Conservation (phyloP, 495 filamentous ascomycete species). For the Choiromyces venosus region DNA sequence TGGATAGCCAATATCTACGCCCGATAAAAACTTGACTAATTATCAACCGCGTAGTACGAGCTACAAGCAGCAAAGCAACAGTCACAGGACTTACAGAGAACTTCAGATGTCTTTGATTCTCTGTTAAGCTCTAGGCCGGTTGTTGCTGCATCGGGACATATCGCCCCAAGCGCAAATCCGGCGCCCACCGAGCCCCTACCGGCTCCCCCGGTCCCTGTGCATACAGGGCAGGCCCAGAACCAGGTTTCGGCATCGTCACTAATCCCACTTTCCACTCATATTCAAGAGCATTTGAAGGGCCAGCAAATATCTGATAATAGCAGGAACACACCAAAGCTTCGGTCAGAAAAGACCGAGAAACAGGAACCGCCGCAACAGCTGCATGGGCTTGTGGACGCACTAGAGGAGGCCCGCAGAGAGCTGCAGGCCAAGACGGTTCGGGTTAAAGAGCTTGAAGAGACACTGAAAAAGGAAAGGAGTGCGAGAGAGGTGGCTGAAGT, state of each 20-base stretch:
- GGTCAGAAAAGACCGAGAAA: constrained; percentile 31
- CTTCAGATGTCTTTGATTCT: constrained; percentile 70
- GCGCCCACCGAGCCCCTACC: constrained; percentile 47
- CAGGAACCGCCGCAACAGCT: constrained; percentile 89
- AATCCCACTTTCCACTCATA: neutral
- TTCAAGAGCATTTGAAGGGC: constrained; percentile 44
- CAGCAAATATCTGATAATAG: constrained; percentile 45
- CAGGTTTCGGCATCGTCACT: neutral
- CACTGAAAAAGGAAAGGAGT: constrained; percentile 69
- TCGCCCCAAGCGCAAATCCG: constrained; percentile 44
- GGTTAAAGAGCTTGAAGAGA: constrained; percentile 73
- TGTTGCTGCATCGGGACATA: constrained; percentile 52
- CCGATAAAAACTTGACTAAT: constrained; percentile 13
- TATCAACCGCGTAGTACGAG: constrained; percentile 57
- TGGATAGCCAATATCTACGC: constrained; percentile 29
- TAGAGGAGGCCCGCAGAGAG: constrained; percentile 72
- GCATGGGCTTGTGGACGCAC: constrained; percentile 69
- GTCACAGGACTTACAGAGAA: constrained; percentile 72
- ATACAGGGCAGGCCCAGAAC: neutral
- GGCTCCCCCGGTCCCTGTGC: constrained; percentile 45
- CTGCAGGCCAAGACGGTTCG: constrained; percentile 71
- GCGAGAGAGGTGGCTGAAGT: constrained; percentile 81
- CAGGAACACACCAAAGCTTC: constrained; percentile 16
- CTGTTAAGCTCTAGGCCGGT: constrained; percentile 68
- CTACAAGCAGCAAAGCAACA: constrained; percentile 83